Evolutionary conservation across 352 stramenopile species (phyloP).

Genomic region (Phytophthora nicotianae): DNA sequence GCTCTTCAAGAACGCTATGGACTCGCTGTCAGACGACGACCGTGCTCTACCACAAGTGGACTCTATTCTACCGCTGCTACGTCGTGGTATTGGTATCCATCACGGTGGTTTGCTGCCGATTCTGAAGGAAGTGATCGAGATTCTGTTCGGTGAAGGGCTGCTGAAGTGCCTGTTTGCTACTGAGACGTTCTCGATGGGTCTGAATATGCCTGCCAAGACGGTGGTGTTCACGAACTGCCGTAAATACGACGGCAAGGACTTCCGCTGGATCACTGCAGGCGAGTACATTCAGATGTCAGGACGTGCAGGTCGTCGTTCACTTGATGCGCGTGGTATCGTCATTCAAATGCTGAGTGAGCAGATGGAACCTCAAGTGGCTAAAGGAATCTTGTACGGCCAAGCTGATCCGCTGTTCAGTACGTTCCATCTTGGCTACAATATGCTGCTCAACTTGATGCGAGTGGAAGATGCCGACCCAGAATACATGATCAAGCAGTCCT

Average conservation of each 20-base stretch:
- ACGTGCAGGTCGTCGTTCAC: conserved; percentile 96
- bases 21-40: conserved; percentile 97
- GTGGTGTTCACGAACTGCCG: conserved; percentile 98
- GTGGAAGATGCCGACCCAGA: conserved; percentile 97
- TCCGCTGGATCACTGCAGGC: conserved; percentile 95
- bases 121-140: conserved; percentile 98
- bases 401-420: conserved; percentile 72
- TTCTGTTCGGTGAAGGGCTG: conserved; percentile 94
- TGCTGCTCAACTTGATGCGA: conserved; percentile 99
- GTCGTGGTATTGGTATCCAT: conserved; percentile 99
- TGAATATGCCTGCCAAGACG: conserved; percentile 99
- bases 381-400: conserved; percentile 92
- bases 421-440: conserved; percentile 99
- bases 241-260: conserved; percentile 97
- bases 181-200: conserved; percentile 97
- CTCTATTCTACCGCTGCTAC: conserved; percentile 96
- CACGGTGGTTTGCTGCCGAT: conserved; percentile 99
- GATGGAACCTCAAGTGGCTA: conserved; percentile 97
- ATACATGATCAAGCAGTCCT: conserved; percentile 98
- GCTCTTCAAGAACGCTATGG: conserved; percentile 98
- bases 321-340: conserved; percentile 97
- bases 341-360: conserved; percentile 99
- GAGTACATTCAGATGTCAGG: conserved; percentile 97
- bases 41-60: conserved; percentile 97
- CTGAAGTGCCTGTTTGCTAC: conserved; percentile 99